A percentile compares a stretch with the other conserved stretches of the same genome.
Conservation (phyloP, 805 yeast genomes). For the Candida sithepensis region DNA sequence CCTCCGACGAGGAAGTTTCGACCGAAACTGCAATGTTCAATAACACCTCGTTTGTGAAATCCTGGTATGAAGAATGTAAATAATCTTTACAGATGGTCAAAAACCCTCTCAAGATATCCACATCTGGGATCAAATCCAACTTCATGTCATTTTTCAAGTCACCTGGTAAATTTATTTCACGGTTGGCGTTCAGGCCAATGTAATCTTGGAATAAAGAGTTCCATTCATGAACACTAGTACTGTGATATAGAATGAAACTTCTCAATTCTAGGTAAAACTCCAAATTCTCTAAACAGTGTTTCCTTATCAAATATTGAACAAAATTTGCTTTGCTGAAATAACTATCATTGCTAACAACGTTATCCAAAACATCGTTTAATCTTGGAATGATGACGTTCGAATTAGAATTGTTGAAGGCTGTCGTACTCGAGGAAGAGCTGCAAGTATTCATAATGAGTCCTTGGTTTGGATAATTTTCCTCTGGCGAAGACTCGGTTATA, state of each 20-base stretch:
- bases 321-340: slow-evolving; percentile 26
- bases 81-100: slow-evolving; percentile 22
- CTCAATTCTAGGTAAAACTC: slow-evolving; percentile 30
- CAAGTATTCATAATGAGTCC: background rate
- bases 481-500: background rate
- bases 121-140: slow-evolving; percentile 19
- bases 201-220: slow-evolving; percentile 22
- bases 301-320: slow-evolving; percentile 24
- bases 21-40: slow-evolving; percentile 7
- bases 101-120: slow-evolving; percentile 14
- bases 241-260: slow-evolving; percentile 14
- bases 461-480: background rate
- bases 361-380: slow-evolving; percentile 18
- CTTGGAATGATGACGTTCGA: slow-evolving; percentile 19
- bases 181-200: slow-evolving; percentile 24
- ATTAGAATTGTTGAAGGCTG: background rate
- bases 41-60: slow-evolving; percentile 23
- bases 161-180: slow-evolving; percentile 33
- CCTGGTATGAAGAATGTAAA: slow-evolving; percentile 29
- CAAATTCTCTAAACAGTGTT: slow-evolving; percentile 34
- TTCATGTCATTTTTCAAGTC: slow-evolving; percentile 17
- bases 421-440: background rate
- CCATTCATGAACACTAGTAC: slow-evolving; percentile 24
- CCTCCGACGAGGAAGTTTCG: slow-evolving; percentile 8
- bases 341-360: slow-evolving; percentile 14